A percentile compares a stretch with the other conserved stretches of the same genome.
phyloP scores from a whole-genome alignment of 2,329 filamentous ascomycete species.

The Juglanconis oblonga region DNA sequence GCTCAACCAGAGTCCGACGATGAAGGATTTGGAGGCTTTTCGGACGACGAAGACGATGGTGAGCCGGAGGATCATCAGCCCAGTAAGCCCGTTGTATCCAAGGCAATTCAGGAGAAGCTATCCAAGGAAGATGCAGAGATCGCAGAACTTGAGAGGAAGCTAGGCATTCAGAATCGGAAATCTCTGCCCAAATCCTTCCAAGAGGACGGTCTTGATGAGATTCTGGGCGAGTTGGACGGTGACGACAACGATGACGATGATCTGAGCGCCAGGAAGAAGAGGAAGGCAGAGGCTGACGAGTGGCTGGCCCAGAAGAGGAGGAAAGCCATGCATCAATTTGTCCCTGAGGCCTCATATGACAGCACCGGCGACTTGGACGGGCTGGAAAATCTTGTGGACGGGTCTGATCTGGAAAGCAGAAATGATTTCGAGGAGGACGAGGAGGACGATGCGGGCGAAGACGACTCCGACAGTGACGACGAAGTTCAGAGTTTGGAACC shows the following conservation, averaged over 20 bases:
- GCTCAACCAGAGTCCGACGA: constrained; percentile 24
- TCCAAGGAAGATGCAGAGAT: constrained; percentile 87
- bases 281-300: constrained; percentile 54
- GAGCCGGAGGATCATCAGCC: constrained; percentile 28
- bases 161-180: constrained; percentile 79
- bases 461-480: constrained; percentile 26
- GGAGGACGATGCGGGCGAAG: constrained; percentile 26
- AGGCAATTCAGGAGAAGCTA: constrained; percentile 58
- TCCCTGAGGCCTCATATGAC: constrained; percentile 24
- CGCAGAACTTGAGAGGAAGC: constrained; percentile 77
- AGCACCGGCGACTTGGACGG: constrained; percentile 27
- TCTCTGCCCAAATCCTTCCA: constrained; percentile 69
- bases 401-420: constrained; percentile 16
- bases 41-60: constrained; percentile 21
- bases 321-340: constrained; percentile 34
- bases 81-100: constrained; percentile 25
- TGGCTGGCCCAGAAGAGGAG: constrained; percentile 59
- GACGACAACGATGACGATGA: constrained; percentile 42
- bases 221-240: constrained; percentile 68
- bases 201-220: constrained; percentile 78
- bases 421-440: constrained; percentile 26
- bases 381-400: constrained; percentile 27
- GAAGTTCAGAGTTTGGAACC: constrained; percentile 38
- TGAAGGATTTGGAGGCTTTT: constrained; percentile 21
- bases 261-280: constrained; percentile 59